Evolutionary conservation across 306 rosid species (phyloP), one percentile per base, ranked within the genome.

Genomic region (Hippophae gyantsensis): DNA sequence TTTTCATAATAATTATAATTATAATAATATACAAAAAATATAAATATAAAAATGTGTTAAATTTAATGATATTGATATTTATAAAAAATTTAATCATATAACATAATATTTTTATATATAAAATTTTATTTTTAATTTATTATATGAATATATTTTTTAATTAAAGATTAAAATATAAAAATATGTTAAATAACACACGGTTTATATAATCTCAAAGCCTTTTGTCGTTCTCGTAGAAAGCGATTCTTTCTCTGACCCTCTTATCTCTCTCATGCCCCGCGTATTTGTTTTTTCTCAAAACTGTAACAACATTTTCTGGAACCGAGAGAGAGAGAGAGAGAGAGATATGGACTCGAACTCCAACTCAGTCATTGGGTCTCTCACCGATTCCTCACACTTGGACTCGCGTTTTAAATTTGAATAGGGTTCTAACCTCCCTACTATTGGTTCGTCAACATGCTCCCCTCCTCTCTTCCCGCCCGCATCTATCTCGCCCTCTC

Each of bases 191-290:
- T 18, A 18, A 18, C 23, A 18, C 23, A 18, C 23, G 23, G 23
- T 18, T 18, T 18, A 18, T 18, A 18, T 18, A 18, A 72, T 69
- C 67, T 54, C 46, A 58, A 26, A 47, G 74, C 69, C 76, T 60
- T 70, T 75, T 69, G 70, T 74, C 75, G 56, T 77, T 74, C 82
- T 77, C 78, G 76, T 68, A 58, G 65, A 64, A 62, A 66, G 83
- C 52, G 70, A 63, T 42, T 49, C 65, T 43, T 32, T 32, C 38
- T 32, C 38, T 32, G 38, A 32, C 38, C 2, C 38, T 4, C 69
- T 11, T 50, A 62, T 60, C 32, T 66, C 57, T 58, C 64, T 52
- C 32, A 41, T n/a, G n/a, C 13, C 27, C 75, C 61, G 52, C 48
- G 62, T 51, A 65, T 61, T 74, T 60, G 67, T 63, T 77, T 74